phyloP scores from a whole-genome alignment of 768 basidiomycete species.

The Trametes meyenii region DNA sequence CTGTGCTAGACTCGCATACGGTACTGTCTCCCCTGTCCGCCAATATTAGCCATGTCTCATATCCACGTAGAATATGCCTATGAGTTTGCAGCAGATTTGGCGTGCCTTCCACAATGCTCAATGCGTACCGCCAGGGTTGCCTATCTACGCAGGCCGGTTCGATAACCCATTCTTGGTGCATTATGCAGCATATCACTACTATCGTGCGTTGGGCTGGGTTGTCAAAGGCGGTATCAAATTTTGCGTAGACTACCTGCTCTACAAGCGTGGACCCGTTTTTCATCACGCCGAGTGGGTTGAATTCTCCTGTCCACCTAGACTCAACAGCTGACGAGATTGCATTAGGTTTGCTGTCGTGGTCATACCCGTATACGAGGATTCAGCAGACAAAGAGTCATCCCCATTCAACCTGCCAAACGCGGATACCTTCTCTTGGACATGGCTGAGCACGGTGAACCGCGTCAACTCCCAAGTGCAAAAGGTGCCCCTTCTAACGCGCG shows the following conservation, averaged over 20 bases:
- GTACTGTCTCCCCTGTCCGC: slow-evolving; percentile 45
- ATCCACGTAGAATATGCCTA: slow-evolving; percentile 48
- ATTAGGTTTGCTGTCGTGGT: slow-evolving; percentile 88
- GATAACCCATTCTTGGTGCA: slow-evolving; percentile 94
- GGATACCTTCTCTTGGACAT: slow-evolving; percentile 85
- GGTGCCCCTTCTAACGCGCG: slow-evolving; percentile 43
- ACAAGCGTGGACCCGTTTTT: slow-evolving; percentile 94
- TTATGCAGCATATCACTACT: slow-evolving; percentile 93
- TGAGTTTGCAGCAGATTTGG: slow-evolving; percentile 66
- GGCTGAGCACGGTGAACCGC: slow-evolving; percentile 95
- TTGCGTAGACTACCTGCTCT: slow-evolving; percentile 92
- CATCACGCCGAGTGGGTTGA: slow-evolving; percentile 87
- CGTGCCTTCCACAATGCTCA: slow-evolving; percentile 60
- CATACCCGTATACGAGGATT: slow-evolving; percentile 88
- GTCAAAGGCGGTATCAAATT: slow-evolving; percentile 97
- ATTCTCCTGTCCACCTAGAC: background rate
- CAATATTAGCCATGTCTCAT: background rate
- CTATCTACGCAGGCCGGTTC: slow-evolving; percentile 46
- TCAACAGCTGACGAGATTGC: background rate
- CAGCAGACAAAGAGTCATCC: slow-evolving; percentile 66
- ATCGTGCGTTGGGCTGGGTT: slow-evolving; percentile 95
- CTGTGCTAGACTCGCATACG: slow-evolving; percentile 62
- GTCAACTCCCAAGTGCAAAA: slow-evolving; percentile 98
- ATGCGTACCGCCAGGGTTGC: slow-evolving; percentile 40
- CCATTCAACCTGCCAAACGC: slow-evolving; percentile 66